Evolutionary conservation across 371 early-diverging fungal species (phyloP).

Genomic region (Gilbertella persicaria): DNA sequence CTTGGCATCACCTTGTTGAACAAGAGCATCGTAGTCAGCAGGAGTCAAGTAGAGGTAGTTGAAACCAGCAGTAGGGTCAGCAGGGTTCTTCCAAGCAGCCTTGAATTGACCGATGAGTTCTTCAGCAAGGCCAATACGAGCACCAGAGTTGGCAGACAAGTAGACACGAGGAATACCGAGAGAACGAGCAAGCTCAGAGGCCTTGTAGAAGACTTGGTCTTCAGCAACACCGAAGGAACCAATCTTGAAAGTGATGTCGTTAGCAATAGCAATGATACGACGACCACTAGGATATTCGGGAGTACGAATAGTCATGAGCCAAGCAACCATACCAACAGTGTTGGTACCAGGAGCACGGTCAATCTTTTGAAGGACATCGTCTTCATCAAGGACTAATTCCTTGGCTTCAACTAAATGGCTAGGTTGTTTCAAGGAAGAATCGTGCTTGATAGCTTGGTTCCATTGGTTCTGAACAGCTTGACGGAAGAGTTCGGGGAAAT

Average conservation of each 20-base stretch:
- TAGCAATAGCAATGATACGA: conserved; percentile 91
- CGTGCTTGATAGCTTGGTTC: conserved; percentile 64
- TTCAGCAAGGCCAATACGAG: conserved; percentile 98
- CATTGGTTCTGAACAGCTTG: conserved; percentile 78
- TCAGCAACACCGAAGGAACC: conserved; percentile 98
- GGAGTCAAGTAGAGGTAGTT: conserved; percentile 90
- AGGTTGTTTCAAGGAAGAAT: conserved; percentile 65
- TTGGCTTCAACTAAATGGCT: conserved; percentile 71
- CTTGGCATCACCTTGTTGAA: conserved; percentile 57
- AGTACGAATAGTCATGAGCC: conserved; percentile 87
- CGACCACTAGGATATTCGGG: conserved; percentile 95
- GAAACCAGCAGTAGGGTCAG: conserved; percentile 85
- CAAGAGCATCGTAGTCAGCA: conserved; percentile 68
- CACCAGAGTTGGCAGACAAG: conserved; percentile 98
- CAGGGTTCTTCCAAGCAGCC: conserved; percentile 83
- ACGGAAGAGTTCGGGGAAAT: conserved; percentile 96
- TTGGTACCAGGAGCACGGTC: conserved; percentile 90
- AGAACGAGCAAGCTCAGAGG: conserved; percentile 85
- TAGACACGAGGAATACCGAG: conserved; percentile 94
- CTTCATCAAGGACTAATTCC: conserved; percentile 90
- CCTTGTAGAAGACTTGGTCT: conserved; percentile 91
- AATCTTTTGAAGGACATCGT: conserved; percentile 74
- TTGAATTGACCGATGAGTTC: conserved; percentile 86
- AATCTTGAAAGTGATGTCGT: conserved; percentile 96
- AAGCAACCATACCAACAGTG: conserved; percentile 96